phyloP scores from a whole-genome alignment of 108 stramenopile genomes.

The Skeletonema potamos region DNA sequence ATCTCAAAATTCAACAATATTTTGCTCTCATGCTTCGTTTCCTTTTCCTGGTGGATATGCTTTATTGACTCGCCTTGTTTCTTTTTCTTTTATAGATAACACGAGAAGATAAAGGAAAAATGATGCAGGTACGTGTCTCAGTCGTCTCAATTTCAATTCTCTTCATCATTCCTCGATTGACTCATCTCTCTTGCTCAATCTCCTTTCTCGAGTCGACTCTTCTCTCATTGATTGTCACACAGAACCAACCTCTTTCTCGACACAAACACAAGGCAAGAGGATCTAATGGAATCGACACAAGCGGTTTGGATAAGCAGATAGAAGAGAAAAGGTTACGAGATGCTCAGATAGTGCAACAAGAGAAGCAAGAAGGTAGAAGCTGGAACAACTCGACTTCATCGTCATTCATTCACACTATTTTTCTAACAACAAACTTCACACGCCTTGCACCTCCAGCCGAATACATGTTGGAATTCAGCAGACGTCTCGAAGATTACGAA shows the following conservation, averaged over 20 bases:
- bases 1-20: too few species aligned
- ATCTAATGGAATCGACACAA: slow-evolving; percentile 5
- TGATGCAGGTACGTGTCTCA: too few species aligned
- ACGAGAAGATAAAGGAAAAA: too few species aligned
- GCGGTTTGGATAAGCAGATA: slow-evolving; percentile 1
- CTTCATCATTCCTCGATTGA: too few species aligned
- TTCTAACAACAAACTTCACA: background rate
- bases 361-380: slow-evolving; percentile 7
- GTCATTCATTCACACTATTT: background rate
- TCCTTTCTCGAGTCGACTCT: background rate
- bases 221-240: background rate
- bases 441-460: background rate
- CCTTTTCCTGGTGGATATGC: too few species aligned
- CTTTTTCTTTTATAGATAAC: too few species aligned
- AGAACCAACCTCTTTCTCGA: background rate
- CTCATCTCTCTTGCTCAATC: background rate
- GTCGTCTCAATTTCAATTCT: too few species aligned
- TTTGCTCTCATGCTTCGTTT: too few species aligned
- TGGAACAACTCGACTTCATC: too few species aligned
- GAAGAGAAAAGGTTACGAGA: slow-evolving; percentile 6
- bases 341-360: background rate
- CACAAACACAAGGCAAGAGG: background rate
- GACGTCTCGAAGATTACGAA: slow-evolving; percentile 14
- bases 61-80: too few species aligned
- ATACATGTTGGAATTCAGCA: background rate